Evolutionary conservation across 177 flowering plant genomes (phyloP), one percentile per base, ranked within the genome.

Genomic region (Vitis hybrid): DNA sequence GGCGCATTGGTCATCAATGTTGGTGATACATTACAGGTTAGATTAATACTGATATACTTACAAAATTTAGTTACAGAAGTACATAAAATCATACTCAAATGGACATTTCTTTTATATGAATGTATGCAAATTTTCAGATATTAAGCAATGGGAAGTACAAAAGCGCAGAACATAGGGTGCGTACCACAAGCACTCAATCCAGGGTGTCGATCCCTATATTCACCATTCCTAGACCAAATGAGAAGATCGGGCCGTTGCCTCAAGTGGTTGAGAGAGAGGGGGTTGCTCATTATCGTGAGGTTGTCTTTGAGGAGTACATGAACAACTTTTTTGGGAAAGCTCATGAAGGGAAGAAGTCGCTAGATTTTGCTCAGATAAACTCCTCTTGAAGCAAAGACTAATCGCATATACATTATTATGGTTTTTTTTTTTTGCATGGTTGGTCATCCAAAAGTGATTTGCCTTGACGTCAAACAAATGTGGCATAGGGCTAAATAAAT

Each of bases 1-100:
- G 84, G 81, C n/a, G 84, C 87, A 58, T 64, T 84, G 21, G 83
- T 84, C 64, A 78, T 84, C 79, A 84, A 81, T 56, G 48, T 84
- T 49, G 87, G 87, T 6, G 87, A 83, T 32, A 69, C 79, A 1
- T 48, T 83, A 17, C 83, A 83, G 78, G 84, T 78, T 48, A 12
- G 58, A 51, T 45, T 51, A 51, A 52, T 4, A 50, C 1, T 23
- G 17, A 51, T 39, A 7, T 26, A 23, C 14, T 17, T 23, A 51
- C 9, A 45, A 26, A 70, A n/a, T 50, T 51, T 34, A 5, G 14
- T 50, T 23, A 3, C 0, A 13, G 4, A 39, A 39, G 45, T 39
- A 39, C 45, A 39, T 39, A 39, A 5, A 39, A 39, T 39, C 45
- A 39, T 39, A 39, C 48, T 18, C 12, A 19, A 45, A 13, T 49